Percentiles rank a stretch among this genome's conserved stretches.
Conservation (phyloP, 441 rosid genomes). For the Adansonia madagascariensis region DNA sequence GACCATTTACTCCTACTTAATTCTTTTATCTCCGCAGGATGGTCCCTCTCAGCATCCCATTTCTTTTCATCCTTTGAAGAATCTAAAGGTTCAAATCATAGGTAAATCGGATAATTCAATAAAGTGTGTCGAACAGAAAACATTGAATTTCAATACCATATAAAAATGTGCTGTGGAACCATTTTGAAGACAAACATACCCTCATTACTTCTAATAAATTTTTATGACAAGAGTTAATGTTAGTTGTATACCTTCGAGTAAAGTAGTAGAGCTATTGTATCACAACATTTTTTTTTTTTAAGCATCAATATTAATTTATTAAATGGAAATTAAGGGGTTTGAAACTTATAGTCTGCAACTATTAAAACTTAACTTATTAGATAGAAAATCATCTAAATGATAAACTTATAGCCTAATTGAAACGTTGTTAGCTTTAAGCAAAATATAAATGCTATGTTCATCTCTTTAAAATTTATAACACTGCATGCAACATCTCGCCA, state of each 20-base stretch:
- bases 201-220: slow-evolving; percentile 8
- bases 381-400: not conserved
- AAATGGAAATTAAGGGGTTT: not conserved
- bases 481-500: not conserved
- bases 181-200: not conserved
- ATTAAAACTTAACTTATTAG: not conserved
- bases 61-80: slow-evolving; percentile 41
- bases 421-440: not conserved
- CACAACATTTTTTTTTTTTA: not conserved
- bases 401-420: not conserved
- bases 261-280: not conserved
- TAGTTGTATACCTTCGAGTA: not conserved
- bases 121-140: not conserved
- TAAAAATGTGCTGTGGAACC: not conserved
- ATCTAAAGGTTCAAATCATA: slow-evolving; percentile 36
- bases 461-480: not conserved
- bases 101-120: not conserved
- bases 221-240: not conserved
- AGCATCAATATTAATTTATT: not conserved
- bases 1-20: slow-evolving; percentile 91
- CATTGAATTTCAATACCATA: not conserved
- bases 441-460: not conserved
- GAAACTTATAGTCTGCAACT: slow-evolving; percentile 1
- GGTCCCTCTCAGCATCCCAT: slow-evolving; percentile 58
- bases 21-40: slow-evolving; percentile 54